phyloP scores from a whole-genome alignment of 1,284 basidiomycete genomes.

The Puccinia brachypodii region DNA sequence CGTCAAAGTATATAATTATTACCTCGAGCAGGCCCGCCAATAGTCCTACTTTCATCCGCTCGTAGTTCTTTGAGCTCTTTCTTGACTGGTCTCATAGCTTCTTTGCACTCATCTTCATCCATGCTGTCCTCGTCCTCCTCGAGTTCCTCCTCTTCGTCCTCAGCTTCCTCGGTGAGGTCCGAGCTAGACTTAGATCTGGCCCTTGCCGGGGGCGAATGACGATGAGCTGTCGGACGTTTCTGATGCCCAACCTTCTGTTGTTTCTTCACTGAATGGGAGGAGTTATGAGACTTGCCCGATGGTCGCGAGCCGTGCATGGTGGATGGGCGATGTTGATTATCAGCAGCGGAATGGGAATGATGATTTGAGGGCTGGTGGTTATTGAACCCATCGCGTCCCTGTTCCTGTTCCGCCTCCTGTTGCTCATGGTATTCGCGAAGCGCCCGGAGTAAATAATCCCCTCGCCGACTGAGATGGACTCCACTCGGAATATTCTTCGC shows the following conservation, averaged over 20 bases:
- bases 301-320: conserved; percentile 39
- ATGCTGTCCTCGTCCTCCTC: conserved; percentile 61
- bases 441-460: conserved; percentile 86
- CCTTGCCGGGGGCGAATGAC: conserved; percentile 66
- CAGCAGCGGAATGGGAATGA: conserved; percentile 42
- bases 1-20: background rate
- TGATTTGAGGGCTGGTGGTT: conserved; percentile 13
- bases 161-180: conserved; percentile 55
- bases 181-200: conserved; percentile 54
- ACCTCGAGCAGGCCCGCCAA: conserved; percentile 47
- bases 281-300: background rate
- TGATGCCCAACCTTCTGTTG: background rate
- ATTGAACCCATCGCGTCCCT: conserved; percentile 21
- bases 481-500: conserved; percentile 86
- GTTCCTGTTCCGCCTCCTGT: conserved; percentile 50
- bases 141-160: conserved; percentile 49
- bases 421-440: conserved; percentile 91
- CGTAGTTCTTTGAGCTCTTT: conserved; percentile 74
- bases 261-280: conserved; percentile 64
- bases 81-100: conserved; percentile 93
- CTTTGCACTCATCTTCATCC: conserved; percentile 93
- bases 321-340: conserved; percentile 27
- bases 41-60: conserved; percentile 19
- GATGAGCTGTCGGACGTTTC: conserved; percentile 26
- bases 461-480: conserved; percentile 93